These are phyloP conservation scores for Rhodotorula kratochvilovae DNA, from an alignment of 768 basidiomycete genomes.

Conservation along the genomic window DNA sequence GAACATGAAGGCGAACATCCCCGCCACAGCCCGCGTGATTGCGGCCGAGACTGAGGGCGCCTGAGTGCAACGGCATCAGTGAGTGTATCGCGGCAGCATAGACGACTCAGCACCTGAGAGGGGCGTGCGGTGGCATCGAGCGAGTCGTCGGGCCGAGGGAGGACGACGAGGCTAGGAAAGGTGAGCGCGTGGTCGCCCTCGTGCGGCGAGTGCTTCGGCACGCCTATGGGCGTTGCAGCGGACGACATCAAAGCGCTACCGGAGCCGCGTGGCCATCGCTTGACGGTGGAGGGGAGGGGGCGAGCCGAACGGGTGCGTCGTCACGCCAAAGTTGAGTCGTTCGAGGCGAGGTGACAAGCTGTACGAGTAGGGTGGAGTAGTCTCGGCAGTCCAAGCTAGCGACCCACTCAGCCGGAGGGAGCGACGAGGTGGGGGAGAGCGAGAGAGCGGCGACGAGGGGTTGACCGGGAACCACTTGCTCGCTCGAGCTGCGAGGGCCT, in stretches of 20 bases:
- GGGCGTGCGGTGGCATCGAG: neutral
- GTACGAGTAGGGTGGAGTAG: too few species aligned
- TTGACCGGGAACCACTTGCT: too few species aligned
- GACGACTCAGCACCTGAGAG: too few species aligned
- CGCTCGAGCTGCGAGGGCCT: too few species aligned
- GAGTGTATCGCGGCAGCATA: too few species aligned
- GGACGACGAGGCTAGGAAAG: neutral
- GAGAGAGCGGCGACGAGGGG: too few species aligned
- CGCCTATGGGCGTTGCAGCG: neutral
- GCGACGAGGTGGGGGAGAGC: too few species aligned
- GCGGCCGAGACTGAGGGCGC: neutral
- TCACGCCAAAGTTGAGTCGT: neutral
- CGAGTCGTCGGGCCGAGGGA: neutral
- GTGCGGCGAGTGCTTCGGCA: neutral
- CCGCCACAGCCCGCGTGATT: constrained; percentile 9
- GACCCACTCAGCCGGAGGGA: too few species aligned
- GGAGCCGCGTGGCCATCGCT: neutral
- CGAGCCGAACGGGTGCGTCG: neutral
- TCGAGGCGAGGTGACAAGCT: too few species aligned
- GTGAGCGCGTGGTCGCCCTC: constrained; percentile 4
- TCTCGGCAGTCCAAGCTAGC: too few species aligned
- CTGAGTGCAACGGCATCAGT: too few species aligned
- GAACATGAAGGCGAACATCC: constrained; percentile 36
- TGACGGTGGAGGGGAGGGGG: neutral
- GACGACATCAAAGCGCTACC: neutral